These are phyloP conservation scores for Grosmannia serpens DNA, from an alignment of 2,329 filamentous ascomycete species.

Conservation along the genomic window DNA sequence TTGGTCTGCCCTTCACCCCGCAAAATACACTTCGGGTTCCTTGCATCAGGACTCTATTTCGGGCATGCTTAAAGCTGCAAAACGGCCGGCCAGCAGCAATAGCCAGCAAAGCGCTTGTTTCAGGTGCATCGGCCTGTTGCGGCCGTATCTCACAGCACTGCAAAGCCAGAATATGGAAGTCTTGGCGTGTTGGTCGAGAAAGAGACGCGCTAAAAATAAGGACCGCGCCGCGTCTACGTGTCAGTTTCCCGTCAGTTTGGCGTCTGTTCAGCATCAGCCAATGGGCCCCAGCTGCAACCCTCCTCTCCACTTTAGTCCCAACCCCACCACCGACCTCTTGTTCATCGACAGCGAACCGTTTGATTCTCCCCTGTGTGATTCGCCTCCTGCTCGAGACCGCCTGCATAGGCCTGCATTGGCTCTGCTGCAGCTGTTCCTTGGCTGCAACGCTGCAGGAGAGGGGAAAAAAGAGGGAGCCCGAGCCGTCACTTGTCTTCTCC, in stretches of 20 bases:
- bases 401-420: not conserved
- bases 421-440: not conserved
- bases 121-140: not conserved
- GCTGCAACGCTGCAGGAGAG: not conserved
- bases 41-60: not conserved
- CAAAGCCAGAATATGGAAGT: not conserved
- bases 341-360: constrained; percentile 20
- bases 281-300: constrained; percentile 4
- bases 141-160: not conserved
- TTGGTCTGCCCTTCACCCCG: not conserved
- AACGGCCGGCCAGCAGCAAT: not conserved
- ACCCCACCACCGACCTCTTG: not conserved
- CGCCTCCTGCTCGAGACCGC: constrained; percentile 4
- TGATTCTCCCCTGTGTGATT: constrained; percentile 3
- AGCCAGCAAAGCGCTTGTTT: constrained; percentile 11
- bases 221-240: constrained; percentile 14
- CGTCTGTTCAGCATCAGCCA: constrained; percentile 8
- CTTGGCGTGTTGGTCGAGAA: not conserved
- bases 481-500: not conserved
- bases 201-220: constrained; percentile 3
- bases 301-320: not conserved
- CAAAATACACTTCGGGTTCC: not conserved
- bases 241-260: constrained; percentile 16
- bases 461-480: not conserved
- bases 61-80: not conserved